These are phyloP conservation scores for Infundibulicybe gibba DNA, from an alignment of 768 basidiomycete genomes.

Conservation along the genomic window DNA sequence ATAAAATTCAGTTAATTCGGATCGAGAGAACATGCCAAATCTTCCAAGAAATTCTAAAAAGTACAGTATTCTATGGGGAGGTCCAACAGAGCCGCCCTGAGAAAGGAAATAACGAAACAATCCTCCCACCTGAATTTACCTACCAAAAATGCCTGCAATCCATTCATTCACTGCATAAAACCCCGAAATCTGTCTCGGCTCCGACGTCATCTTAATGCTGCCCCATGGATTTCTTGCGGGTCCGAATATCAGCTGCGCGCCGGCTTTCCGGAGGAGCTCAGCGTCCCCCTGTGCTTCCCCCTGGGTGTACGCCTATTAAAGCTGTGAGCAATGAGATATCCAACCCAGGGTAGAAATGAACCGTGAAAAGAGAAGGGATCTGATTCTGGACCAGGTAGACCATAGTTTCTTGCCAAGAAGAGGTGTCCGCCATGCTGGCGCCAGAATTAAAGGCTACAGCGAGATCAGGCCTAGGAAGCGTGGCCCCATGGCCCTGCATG, in stretches of 20 bases:
- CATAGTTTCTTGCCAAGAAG: slow-evolving; percentile 22
- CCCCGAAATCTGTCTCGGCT: slow-evolving; percentile 25
- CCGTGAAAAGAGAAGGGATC: slow-evolving; percentile 30
- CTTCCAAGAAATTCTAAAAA: no score
- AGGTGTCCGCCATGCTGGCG: slow-evolving; percentile 13
- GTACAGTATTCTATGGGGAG: no score
- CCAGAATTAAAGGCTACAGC: slow-evolving; percentile 30
- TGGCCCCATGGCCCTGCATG: slow-evolving; percentile 5
- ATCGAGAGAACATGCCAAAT: no score
- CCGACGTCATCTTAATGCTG: slow-evolving; percentile 20
- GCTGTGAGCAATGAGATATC: neutral
- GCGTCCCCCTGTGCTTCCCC: slow-evolving; percentile 26
- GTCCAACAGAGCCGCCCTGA: no score
- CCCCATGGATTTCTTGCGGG: slow-evolving; percentile 28
- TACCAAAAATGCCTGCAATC: slow-evolving; percentile 29
- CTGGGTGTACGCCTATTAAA: slow-evolving; percentile 23
- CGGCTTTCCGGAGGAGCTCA: slow-evolving; percentile 13
- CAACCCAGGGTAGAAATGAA: slow-evolving; percentile 7
- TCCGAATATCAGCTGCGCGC: slow-evolving; percentile 17
- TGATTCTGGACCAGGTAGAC: slow-evolving; percentile 17
- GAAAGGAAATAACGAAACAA: neutral
- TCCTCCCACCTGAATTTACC: neutral
- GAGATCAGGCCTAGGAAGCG: slow-evolving; percentile 20
- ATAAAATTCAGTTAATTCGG: no score
- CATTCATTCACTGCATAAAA: slow-evolving; percentile 32